These are phyloP conservation scores for Citrus maxima DNA, from an alignment of 345 rosid genomes.

Conservation along the genomic window DNA sequence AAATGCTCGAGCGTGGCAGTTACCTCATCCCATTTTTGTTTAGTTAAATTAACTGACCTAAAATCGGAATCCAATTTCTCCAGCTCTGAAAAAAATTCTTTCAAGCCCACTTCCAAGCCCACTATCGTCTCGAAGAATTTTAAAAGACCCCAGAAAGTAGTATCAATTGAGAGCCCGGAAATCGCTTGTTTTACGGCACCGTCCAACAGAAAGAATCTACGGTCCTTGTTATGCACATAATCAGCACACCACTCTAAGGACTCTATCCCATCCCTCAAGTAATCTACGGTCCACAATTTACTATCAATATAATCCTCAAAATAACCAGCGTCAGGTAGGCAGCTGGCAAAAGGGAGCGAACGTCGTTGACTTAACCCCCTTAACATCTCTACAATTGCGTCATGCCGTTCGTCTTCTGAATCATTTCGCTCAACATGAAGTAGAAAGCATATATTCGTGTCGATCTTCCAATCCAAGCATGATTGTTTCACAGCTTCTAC, in stretches of 20 bases:
- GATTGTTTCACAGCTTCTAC: too few relatives aligned
- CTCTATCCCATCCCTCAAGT: too few relatives aligned
- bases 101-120: background rate
- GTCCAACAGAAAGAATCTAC: too few relatives aligned
- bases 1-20: too few relatives aligned
- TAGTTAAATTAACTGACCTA: background rate
- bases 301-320: too few relatives aligned
- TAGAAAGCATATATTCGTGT: background rate
- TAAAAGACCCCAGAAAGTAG: accelerated
- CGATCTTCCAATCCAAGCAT: background rate
- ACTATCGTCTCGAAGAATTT: too few relatives aligned
- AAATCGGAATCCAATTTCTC: background rate
- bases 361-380: background rate
- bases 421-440: too few relatives aligned
- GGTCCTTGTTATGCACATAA: too few relatives aligned
- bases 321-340: accelerated
- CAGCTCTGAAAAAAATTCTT: background rate
- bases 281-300: too few relatives aligned
- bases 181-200: accelerated
- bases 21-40: background rate
- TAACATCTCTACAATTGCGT: background rate
- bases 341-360: background rate
- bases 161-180: accelerated
- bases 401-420: background rate
- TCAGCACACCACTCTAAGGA: too few relatives aligned